Percentiles rank a stretch among this genome's conserved stretches.
Conservation (phyloP, 192 early-diverging fungal genomes). For the Spinellus fusiger region DNA sequence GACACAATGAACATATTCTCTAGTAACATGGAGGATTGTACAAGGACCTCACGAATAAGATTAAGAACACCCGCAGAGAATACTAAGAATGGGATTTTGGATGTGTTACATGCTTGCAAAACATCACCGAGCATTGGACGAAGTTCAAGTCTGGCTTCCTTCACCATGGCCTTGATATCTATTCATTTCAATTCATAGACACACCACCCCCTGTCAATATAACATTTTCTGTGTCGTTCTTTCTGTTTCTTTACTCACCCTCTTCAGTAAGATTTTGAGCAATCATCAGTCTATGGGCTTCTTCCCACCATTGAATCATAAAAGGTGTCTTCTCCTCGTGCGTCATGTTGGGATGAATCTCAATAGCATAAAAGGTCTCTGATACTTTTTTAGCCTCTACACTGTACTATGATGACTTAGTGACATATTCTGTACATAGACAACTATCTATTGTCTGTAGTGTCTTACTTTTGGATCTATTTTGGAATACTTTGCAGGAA, state of each 20-base stretch:
- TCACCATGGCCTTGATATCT: constrained; percentile 47
- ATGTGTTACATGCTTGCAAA: constrained; percentile 22
- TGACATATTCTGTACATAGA: neutral
- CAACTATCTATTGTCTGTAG: neutral
- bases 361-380: constrained; percentile 70
- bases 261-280: constrained; percentile 39
- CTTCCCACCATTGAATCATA: constrained; percentile 70
- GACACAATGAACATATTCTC: constrained; percentile 65
- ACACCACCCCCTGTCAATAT: too few relatives aligned
- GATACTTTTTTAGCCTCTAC: constrained; percentile 38
- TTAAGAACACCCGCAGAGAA: constrained; percentile 69
- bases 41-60: constrained; percentile 55
- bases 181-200: neutral
- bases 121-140: constrained; percentile 40
- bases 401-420: constrained; percentile 36
- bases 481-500: constrained; percentile 29
- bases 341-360: constrained; percentile 44
- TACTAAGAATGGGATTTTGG: constrained; percentile 54
- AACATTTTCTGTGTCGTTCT: neutral
- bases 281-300: constrained; percentile 53
- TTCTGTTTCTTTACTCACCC: constrained; percentile 7
- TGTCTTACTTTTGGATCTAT: constrained; percentile 34
- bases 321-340: constrained; percentile 53
- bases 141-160: constrained; percentile 41
- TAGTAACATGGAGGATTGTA: constrained; percentile 30